Evolutionary conservation across 768 basidiomycete genomes (phyloP), one percentile per base, ranked within the genome.

Genomic region (Termitomyces sp.): DNA sequence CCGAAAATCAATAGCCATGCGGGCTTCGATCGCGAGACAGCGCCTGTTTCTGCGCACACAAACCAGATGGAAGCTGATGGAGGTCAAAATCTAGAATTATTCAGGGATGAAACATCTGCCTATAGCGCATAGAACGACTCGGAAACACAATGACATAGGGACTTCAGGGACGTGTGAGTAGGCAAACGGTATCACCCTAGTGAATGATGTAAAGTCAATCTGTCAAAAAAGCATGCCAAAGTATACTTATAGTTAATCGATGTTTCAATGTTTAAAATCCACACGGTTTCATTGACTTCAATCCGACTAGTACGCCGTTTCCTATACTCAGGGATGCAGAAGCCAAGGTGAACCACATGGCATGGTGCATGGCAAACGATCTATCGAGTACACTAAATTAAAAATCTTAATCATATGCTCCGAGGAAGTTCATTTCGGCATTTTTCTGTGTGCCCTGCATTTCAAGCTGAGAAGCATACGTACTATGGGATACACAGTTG

Each of bases 341-440:
- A 27, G 29, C 17, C 25, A 23, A 14, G 27, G 27, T 19, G 12
- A 31, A 27, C 9, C 17, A n/a, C 27, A 46, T 32, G 23, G 34
- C 27, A 46, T 32, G 23, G 34, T 11, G 5, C 16, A 49, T 48
- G 16, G 17, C n/a, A 38, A 29, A 19, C 6, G 1, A 42, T 29
- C 47, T 14, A 40, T 41, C 19, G n/a, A 14, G 34, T 21, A 21
- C 12, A 16, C 51, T 12, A 41, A 19, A 49, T 25, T 43, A 35
- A 50, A 25, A 23, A 27, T 6, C 40, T 42, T 45, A 21, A 53
- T 56, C 34, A 56, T 49, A 45, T 53, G 50, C 38, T 25, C 17
- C n/a, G n/a, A n/a, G n/a, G 9, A 44, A 27, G 41, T 51, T 56
- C 49, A 56, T 48, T 35, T 37, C 59, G 51, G 54, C 27, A 41